Evolutionary conservation across 176 grass and related monocot genomes (phyloP), one percentile per base, ranked within the genome.

Genomic region (Saccharum officinarum): DNA sequence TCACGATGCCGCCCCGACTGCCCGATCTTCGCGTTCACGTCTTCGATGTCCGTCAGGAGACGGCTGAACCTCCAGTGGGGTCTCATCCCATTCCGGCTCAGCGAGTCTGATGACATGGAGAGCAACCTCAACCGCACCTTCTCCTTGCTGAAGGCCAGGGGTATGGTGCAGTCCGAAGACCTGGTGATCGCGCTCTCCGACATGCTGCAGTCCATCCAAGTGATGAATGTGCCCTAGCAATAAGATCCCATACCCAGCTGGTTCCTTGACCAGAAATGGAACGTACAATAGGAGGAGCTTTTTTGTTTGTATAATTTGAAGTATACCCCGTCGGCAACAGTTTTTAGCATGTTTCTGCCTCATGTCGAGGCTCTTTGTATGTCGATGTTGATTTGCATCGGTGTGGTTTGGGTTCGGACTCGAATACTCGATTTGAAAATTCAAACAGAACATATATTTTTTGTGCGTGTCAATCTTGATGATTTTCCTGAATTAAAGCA

Each of bases 91-190:
- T 98, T 98, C 73, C 86, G 93, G 31, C 88, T 96, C 25, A 87
- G 81, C 30, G 88, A 96, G 44, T 91, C 89, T 0, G 93, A 89
- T 0, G 93, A 98, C 88, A 99, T 96, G 97, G 97, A 99, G 79
- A 99, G 88, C 83, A 99, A 99, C 39, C 86, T 99, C 34, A 94
- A 92, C 86, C 97, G 97, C 60, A 96, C 97, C 3, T 99, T 99
- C 54, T 85, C 93, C 8, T 82, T 99, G 81, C 92, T 99, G 75
- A 99, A 96, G 92, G 93, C 97, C 66, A 91, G 97, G 85, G 97
- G 97, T 44, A 99, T 99, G 97, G 89, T 94, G 67, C 92, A 96
- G 79, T 92, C 97, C 0, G 97, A 93, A 3, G 97, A 99, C 84
- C 86, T 99, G 28, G 91, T 99, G 45, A 95, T 99, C 4, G 93